Evolutionary conservation across 108 stramenopile species (phyloP).

Genomic region (Cyclotella kingstonii): DNA sequence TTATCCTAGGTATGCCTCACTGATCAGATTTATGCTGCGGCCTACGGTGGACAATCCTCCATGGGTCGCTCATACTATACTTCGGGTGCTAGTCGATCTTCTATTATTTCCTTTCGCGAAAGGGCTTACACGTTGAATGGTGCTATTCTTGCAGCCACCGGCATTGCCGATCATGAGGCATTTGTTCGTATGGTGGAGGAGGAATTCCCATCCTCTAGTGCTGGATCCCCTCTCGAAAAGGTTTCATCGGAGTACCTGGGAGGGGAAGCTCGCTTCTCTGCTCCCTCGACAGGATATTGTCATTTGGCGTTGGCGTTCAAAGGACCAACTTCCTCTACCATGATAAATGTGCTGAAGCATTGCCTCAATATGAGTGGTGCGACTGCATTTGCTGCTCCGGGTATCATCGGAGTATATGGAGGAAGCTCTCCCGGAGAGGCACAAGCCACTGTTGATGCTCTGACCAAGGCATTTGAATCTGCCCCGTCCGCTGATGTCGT

Average conservation of each 20-base stretch:
- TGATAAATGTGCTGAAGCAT: slow-evolving; percentile 72
- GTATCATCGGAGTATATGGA: slow-evolving; percentile 79
- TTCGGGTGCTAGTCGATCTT: slow-evolving; percentile 43
- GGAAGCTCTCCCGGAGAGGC: slow-evolving; percentile 55
- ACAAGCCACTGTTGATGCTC: slow-evolving; percentile 49
- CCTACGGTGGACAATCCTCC: slow-evolving; percentile 77
- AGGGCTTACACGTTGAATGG: slow-evolving; percentile 76
- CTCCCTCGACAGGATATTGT: slow-evolving; percentile 70
- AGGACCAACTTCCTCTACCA: slow-evolving; percentile 45
- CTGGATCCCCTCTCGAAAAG: slow-evolving; percentile 25
- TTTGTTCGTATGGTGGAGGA: slow-evolving; percentile 75
- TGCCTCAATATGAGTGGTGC: slow-evolving; percentile 51
- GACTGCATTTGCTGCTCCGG: slow-evolving; percentile 54
- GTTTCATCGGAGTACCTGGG: slow-evolving; percentile 56
- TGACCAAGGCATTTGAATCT: slow-evolving; percentile 51
- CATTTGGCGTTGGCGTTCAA: slow-evolving; percentile 83
- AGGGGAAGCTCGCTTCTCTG: slow-evolving; percentile 74
- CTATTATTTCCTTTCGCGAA: slow-evolving; percentile 68
- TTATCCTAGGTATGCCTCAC: slow-evolving; percentile 59
- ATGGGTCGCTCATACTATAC: slow-evolving; percentile 78
- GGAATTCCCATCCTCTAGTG: slow-evolving; percentile 51
- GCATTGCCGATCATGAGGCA: slow-evolving; percentile 73
- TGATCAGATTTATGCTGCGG: slow-evolving; percentile 81
- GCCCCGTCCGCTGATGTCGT: slow-evolving; percentile 53
- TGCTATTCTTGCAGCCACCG: slow-evolving; percentile 80